A percentile compares a stretch with the other conserved stretches of the same genome.
Evolutionary conservation across 345 rosid species (phyloP).

Genomic region (Salix udensis): DNA sequence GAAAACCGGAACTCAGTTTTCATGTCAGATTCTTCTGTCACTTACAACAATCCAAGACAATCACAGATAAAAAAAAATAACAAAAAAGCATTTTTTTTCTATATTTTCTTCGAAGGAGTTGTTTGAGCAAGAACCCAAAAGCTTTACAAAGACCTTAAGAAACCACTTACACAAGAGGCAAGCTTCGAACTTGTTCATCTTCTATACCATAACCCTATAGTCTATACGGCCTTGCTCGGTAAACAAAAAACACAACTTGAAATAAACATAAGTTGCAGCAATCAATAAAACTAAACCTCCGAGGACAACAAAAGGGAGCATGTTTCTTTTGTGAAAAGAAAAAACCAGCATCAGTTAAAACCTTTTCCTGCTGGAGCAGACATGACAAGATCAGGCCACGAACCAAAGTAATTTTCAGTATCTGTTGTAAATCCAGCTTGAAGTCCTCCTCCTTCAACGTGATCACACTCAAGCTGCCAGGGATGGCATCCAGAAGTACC

Average conservation of each 20-base stretch:
- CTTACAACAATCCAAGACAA: neutral
- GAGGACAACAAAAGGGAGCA: neutral
- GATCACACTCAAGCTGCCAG: constrained; percentile 34
- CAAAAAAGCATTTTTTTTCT: neutral
- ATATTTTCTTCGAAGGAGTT: neutral
- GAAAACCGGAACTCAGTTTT: constrained; percentile 10
- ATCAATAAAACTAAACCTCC: neutral
- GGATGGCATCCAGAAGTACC: constrained; percentile 26
- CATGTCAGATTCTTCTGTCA: neutral
- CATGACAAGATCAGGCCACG: constrained; percentile 55
- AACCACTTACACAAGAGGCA: constrained; percentile 8
- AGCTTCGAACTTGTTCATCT: neutral
- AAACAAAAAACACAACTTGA: neutral
- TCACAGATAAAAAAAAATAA: neutral
- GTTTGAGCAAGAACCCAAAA: neutral
- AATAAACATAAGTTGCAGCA: no score
- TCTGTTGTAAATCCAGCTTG: constrained; percentile 24
- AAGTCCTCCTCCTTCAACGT: constrained; percentile 21
- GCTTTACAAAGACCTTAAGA: constrained; percentile 5
- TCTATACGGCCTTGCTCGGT: neutral
- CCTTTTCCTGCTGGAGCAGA: constrained; percentile 45
- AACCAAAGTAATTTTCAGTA: constrained; percentile 32
- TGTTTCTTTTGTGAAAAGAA: neutral
- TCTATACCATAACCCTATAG: neutral
- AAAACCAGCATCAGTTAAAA: constrained; percentile 31